Evolutionary conservation across 2,329 filamentous ascomycete species (phyloP).

Genomic region (Diaporthe humulicola): DNA sequence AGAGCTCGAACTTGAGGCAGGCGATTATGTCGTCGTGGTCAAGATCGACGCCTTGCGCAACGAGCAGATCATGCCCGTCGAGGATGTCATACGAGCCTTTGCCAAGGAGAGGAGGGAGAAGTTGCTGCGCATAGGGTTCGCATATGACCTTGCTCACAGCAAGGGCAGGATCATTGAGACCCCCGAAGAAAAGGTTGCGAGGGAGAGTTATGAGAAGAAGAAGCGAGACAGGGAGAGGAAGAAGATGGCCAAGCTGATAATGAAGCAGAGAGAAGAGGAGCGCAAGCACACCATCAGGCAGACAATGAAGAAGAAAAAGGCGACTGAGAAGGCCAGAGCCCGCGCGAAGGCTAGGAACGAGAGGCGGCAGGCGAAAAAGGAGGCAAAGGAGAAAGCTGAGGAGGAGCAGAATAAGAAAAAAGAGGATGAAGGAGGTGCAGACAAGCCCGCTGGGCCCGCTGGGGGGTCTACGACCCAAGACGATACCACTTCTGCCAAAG

Average conservation of each 20-base stretch:
- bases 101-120: slow-evolving; percentile 68
- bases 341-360: slow-evolving; percentile 50
- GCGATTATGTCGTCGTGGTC: slow-evolving; percentile 69
- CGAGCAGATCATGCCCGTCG: slow-evolving; percentile 58
- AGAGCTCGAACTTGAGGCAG: slow-evolving; percentile 69
- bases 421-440: slow-evolving; percentile 42
- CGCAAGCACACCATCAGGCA: slow-evolving; percentile 53
- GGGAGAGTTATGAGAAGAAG: slow-evolving; percentile 62
- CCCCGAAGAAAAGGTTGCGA: slow-evolving; percentile 62
- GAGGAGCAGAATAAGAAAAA: slow-evolving; percentile 49
- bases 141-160: slow-evolving; percentile 72
- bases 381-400: slow-evolving; percentile 48
- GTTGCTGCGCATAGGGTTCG: slow-evolving; percentile 68
- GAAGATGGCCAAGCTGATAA: slow-evolving; percentile 59
- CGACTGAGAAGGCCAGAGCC: slow-evolving; percentile 37
- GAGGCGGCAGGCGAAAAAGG: slow-evolving; percentile 50
- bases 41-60: slow-evolving; percentile 66
- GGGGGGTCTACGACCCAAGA: neutral
- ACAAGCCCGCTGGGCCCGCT: too few species aligned
- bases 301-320: slow-evolving; percentile 54
- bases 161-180: slow-evolving; percentile 67
- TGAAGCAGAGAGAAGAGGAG: slow-evolving; percentile 51
- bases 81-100: slow-evolving; percentile 69
- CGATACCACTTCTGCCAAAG: neutral
- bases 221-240: slow-evolving; percentile 63